Evolutionary conservation across 1,284 basidiomycete genomes (phyloP), one percentile per base, ranked within the genome.

Genomic region (Sporisorium reilianum): DNA sequence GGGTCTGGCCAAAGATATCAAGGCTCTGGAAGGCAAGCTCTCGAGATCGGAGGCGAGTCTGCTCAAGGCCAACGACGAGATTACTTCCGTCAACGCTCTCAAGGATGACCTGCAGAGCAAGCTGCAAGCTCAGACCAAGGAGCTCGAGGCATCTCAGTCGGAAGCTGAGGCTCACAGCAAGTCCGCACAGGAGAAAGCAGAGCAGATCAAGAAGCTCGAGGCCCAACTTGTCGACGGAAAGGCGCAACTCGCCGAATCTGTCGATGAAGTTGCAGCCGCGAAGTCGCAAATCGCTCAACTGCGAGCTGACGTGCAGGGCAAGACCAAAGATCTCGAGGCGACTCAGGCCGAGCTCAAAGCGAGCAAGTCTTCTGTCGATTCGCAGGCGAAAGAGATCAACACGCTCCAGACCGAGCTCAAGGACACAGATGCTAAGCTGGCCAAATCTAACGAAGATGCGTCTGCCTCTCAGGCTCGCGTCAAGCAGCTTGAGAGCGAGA

Each of bases 181-280:
- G 18, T 64, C 67, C 8, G 54, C 57, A 18, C 57, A 60, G 46
- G 54, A 64, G 54, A 57, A 36, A n/a, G 40, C 57, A 8, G 32
- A 34, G 28, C 51, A 60, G 50, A 57, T 70, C 54, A 64, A 64
- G 32, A 23, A 20, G 41, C 53, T 69, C 12, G 56, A 69, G 25
- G 57, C 36, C 14, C 55, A 60, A 44, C n/a, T 62, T 34, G 46
- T 26, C 20, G 58, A 71, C 5, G 42, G 41, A 6, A 52, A 65
- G 9, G 38, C 46, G 23, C 50, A 62, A 52, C 46, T 62, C 10
- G 51, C 58, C 16, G 40, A 62, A 38, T 23, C 45, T 9, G 8
- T 50, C 16, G 58, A 64, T 5, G 55, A 62, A 36, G 46, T 51
- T 7, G 42, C 45, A 1, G 63, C 58, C 10, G 45, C 63, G 8